Evolutionary conservation across 768 basidiomycete species (phyloP).

Genomic region (Mycena sanguinolenta): DNA sequence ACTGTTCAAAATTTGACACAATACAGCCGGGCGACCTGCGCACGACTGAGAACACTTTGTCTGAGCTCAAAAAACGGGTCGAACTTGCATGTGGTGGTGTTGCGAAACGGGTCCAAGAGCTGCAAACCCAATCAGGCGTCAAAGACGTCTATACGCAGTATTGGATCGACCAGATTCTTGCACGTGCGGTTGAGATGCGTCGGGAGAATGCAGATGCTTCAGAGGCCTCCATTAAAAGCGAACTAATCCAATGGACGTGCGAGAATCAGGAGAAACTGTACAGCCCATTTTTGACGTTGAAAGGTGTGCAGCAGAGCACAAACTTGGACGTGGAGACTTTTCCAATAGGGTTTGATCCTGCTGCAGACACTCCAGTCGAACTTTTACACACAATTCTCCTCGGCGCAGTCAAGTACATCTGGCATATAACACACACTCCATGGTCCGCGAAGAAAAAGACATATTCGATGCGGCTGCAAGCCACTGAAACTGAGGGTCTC

Average conservation of each 20-base stretch:
- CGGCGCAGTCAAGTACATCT: slow-evolving; percentile 46
- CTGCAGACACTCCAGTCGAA: too few relatives aligned
- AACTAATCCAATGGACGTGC: slow-evolving; percentile 47
- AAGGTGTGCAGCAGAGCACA: slow-evolving; percentile 37
- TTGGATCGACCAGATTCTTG: too few relatives aligned
- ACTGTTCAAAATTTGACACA: not conserved
- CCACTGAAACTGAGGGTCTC: slow-evolving; percentile 35
- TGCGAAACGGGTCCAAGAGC: slow-evolving; percentile 19
- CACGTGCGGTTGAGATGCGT: too few relatives aligned
- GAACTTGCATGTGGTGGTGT: slow-evolving; percentile 7
- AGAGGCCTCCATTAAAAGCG: slow-evolving; percentile 42
- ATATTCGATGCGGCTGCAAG: slow-evolving; percentile 37
- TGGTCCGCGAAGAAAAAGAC: slow-evolving; percentile 34
- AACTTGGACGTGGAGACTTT: not conserved
- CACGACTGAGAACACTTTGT: slow-evolving; percentile 5
- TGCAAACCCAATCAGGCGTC: slow-evolving; percentile 37
- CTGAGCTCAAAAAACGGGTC: slow-evolving; percentile 8
- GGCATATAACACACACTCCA: slow-evolving; percentile 39
- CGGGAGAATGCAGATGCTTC: too few relatives aligned
- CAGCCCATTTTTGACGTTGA: slow-evolving; percentile 48
- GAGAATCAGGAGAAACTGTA: slow-evolving; percentile 41
- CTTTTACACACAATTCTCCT: slow-evolving; percentile 41
- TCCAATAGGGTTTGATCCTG: slow-evolving; percentile 25
- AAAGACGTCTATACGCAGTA: too few relatives aligned
- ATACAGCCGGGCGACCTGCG: slow-evolving; percentile 4